Percentiles rank a stretch among this genome's conserved stretches.
phyloP scores from a whole-genome alignment of 2,329 filamentous ascomycete genomes.

The Aspergillus felis region DNA sequence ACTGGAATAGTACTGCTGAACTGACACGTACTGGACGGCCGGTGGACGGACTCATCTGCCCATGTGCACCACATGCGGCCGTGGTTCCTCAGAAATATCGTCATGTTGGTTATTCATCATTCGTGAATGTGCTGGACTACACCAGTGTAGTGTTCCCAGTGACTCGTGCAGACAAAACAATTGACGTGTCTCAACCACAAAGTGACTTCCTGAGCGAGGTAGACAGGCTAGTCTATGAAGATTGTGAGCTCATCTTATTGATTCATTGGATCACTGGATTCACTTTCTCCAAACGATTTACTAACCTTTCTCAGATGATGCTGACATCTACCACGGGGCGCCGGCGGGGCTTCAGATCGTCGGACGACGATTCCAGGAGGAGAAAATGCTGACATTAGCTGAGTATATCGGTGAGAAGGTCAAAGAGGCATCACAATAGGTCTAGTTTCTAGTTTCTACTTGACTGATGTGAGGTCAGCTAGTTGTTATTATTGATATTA shows the following conservation, averaged over 20 bases:
- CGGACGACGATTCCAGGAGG: slow-evolving; percentile 49
- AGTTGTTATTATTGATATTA: background rate
- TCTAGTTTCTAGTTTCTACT: background rate
- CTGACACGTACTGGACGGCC: slow-evolving; percentile 49
- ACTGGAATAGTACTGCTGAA: slow-evolving; percentile 56
- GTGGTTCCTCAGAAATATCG: slow-evolving; percentile 42
- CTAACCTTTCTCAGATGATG: slow-evolving; percentile 39
- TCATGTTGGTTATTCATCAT: slow-evolving; percentile 44
- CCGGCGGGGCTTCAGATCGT: slow-evolving; percentile 49
- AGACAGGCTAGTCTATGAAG: slow-evolving; percentile 44
- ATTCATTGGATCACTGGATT: background rate
- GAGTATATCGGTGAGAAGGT: slow-evolving; percentile 34
- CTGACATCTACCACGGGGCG: slow-evolving; percentile 46
- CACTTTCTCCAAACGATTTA: background rate
- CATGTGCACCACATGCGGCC: slow-evolving; percentile 41
- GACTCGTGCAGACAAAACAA: slow-evolving; percentile 48
- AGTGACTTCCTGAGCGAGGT: slow-evolving; percentile 41
- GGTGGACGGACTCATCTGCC: slow-evolving; percentile 50
- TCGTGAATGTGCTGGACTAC: slow-evolving; percentile 57
- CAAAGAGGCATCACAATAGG: background rate
- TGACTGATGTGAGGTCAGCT: background rate
- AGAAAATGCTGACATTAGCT: slow-evolving; percentile 47
- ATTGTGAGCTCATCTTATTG: slow-evolving; percentile 41
- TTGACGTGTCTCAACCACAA: slow-evolving; percentile 42
- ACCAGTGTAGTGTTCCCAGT: slow-evolving; percentile 53